Base-by-base conservation (phyloP, 2,329 filamentous ascomycete species). In the Xylariaceae sp. region DNA sequence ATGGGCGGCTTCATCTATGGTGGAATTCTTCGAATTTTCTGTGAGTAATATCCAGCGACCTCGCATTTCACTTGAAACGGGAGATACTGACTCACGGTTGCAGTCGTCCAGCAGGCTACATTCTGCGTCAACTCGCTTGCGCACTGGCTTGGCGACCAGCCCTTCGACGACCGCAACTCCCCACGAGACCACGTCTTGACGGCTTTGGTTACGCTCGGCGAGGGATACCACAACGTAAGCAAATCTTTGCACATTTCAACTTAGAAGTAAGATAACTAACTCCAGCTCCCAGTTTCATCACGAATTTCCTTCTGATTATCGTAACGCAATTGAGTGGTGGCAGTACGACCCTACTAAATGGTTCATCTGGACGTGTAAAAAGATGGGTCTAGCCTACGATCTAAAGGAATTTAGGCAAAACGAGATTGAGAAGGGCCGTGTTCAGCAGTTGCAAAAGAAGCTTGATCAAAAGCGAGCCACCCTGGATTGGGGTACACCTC, bases 371-470 rank as follows among this genome's bases (percentile, higher is more conserved):
- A 73, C 74, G 48, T 87, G 83, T 82, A 88, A 88, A 79, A 81
- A 87, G 72, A 73, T 88, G 40, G 86, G 86, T 54, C 79, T 89
- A 49, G 87, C 86, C 63, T 87, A 85, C 68, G 84, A 89, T 75
- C 83, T 96, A 56, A 96, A 96, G 85, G 86, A 93, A 77, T 96
- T 96, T 86, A 90, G 90, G 68, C 79, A 86, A 77, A 96, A 96
- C 76, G 92, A 96, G 75, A 96, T 96, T 64, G 85, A 88, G 72
- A 88, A 88, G 78, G 85, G 85, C 58, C 83, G 85, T 65, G 74
- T 88, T 28, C 86, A 88, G 75, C 85, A 88, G 72, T 73, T 82
- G 54, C 86, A 88, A 76, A 88, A 88, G 83, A 88, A 88, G 76
- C 79, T 88, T 46, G 86, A 88, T 65, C 83, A 86, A 71, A 83